Base-by-base conservation (phyloP, 176 grass and related monocot genomes). In the Cenchrus fungigraminus region DNA sequence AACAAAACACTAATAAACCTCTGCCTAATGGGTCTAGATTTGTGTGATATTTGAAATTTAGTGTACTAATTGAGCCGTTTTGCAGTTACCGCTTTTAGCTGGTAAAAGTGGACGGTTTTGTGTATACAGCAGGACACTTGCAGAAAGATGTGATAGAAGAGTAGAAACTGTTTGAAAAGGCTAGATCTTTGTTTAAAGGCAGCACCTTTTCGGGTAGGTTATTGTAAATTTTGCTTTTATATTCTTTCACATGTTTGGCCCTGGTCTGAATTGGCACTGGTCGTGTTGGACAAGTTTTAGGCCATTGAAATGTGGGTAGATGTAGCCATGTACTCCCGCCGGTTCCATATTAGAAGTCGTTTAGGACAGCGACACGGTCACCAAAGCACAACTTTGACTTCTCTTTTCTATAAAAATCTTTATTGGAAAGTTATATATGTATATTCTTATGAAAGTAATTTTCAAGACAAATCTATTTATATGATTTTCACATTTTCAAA, bases 71-170 rank as follows among this genome's bases (percentile, higher is more conserved):
- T 46, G 34, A 79, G 73, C 28, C 74, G 14, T 42, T 79, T 61
- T 60, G n/a, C 12, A 54, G 75, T 83, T 79, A 44, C 68, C 45
- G 20, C 73, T 45, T 32, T 74, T 83, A 79, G 31, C 68, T 22
- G 75, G 43, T 90, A 80, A 91, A 87, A 84, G 34, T 9, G 51
- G 71, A 19, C 80, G 40, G 44, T 65, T 76, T 83, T 80, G 76
- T 10, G 43, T 56, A 78, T 61, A 51, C 68, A 79, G 74, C 73
- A 53, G 44, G 74, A 20, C 12, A 74, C 15, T 84, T 83, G 12
- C 4, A 50, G 69, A 79, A 83, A 66, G 45, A 60, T 60, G 74
- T 75, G 68, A 79, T 83, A 83, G 14, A 60, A 79, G 53, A 68
- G 58, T 78, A 31, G 22, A 80, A 87, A 84, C 81, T 47, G 52